Base-by-base conservation (phyloP, 2,329 filamentous ascomycete genomes). In the Sporothrix dimorphospora region DNA sequence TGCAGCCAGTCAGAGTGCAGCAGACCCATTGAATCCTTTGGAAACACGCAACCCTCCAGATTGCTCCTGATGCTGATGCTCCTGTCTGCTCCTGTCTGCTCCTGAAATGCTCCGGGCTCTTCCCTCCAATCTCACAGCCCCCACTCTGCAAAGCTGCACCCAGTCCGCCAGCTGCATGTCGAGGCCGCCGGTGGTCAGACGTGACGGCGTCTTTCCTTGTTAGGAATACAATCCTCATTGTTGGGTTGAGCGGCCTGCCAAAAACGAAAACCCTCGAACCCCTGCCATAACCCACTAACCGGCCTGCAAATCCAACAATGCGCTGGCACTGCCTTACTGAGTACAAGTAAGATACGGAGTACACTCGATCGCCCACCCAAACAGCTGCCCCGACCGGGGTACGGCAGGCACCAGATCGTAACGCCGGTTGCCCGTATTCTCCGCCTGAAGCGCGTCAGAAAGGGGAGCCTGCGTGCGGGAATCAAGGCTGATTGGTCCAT, bases 371-470 rank as follows among this genome's bases (percentile, higher is more conserved):
- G 24, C 30, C 51, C 24, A n/a, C 21, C 30, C 30, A 55, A 53
- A 21, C 30, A 8, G 7, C 19, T 30, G 51, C 51, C 9, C 30
- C 57, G 30, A 61, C 57, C 30, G 30, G 30, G 57, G 16, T 9
- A 34, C 57, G 57, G 57, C 16, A 9, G 19, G 6, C 57, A 8
- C 57, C 30, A 61, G 30, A 61, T 40, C 57, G 30, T 61, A 61
- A 61, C 30, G 30, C 57, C 57, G 57, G 57, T 6, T 38, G 34
- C 14, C 57, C 57, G 57, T 61, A 61, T 40, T 61, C 30, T 61
- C 57, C 57, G 57, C 19, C 49, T 27, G 19, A 47, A 47, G 14
- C 6, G 4, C 14, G 45, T 47, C 45, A 47, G 45, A 47, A 34
- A 34, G 30, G 30, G 6, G 30, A 6, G 30, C 30, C 30, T 34